phyloP scores from a whole-genome alignment of 2,329 filamentous ascomycete genomes.

The Colletotrichum incanum region DNA sequence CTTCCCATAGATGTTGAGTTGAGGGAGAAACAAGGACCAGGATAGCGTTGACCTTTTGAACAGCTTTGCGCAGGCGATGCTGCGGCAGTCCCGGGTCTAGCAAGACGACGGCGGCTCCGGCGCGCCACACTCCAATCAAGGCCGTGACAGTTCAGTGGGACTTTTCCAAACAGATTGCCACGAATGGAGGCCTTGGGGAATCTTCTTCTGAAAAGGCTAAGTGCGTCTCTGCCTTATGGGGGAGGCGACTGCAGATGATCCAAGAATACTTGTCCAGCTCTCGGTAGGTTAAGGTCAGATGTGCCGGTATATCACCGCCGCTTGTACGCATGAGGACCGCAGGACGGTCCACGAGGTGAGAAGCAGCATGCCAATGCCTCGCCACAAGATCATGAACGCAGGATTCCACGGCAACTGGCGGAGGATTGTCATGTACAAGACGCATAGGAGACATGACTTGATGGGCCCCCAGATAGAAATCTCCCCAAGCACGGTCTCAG shows the following conservation, averaged over 20 bases:
- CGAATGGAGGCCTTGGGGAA: not conserved
- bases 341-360: not conserved
- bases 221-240: not conserved
- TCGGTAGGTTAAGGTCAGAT: not conserved
- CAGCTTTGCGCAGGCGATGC: not conserved
- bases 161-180: not conserved
- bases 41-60: not conserved
- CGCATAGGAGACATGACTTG: no score
- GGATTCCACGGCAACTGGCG: not conserved
- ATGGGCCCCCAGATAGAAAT: not conserved
- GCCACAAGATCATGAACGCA: not conserved
- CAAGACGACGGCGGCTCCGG: not conserved
- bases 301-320: not conserved
- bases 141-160: not conserved
- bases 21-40: not conserved
- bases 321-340: not conserved
- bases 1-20: not conserved
- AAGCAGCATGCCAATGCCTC: not conserved
- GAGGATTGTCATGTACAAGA: not conserved
- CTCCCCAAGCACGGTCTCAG: not conserved
- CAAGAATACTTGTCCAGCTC: not conserved
- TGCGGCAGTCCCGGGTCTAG: not conserved
- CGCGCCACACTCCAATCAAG: not conserved
- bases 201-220: not conserved
- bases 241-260: not conserved